Conservation (phyloP, 78 protist genomes). For the Mastigamoeba balamuthi region DNA sequence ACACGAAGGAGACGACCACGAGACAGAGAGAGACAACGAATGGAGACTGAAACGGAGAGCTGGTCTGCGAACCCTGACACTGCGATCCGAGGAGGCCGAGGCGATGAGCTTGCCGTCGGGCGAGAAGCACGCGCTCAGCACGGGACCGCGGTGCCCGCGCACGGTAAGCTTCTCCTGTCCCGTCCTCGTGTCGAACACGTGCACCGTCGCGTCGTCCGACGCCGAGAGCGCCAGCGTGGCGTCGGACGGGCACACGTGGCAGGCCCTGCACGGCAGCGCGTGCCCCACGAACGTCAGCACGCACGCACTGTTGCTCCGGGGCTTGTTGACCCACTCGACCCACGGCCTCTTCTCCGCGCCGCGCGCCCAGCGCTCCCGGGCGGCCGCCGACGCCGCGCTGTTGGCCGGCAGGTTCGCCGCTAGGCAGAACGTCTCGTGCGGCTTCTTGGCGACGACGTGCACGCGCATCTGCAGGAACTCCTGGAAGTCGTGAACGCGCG, state of each 20-base stretch:
- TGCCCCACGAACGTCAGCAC: constrained; percentile 35
- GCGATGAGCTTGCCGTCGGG: constrained; percentile 33
- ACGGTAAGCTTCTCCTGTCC: constrained; percentile 15
- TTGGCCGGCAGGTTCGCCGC: constrained; percentile 40
- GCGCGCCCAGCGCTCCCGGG: background rate
- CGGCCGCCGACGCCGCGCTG: background rate
- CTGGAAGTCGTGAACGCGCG: background rate
- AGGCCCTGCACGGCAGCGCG: constrained; percentile 9
- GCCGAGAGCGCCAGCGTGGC: constrained; percentile 15
- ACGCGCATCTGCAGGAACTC: background rate
- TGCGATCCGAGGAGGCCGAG: constrained; percentile 25
- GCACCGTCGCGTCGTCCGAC: constrained; percentile 18
- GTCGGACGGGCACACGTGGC: constrained; percentile 17
- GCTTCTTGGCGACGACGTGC: constrained; percentile 24
- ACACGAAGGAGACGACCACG: no score
- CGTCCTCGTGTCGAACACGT: constrained; percentile 17
- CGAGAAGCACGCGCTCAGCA: constrained; percentile 28
- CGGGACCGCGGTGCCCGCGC: constrained; percentile 32
- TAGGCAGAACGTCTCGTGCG: constrained; percentile 29
- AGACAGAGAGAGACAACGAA: background rate
- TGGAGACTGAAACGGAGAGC: background rate
- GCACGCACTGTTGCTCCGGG: constrained; percentile 9
- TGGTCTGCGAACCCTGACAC: constrained; percentile 35
- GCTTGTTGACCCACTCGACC: constrained; percentile 49
- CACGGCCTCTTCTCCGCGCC: constrained; percentile 10